phyloP scores from a whole-genome alignment of 805 yeast genomes.

The Myxozyma mucilagina region DNA sequence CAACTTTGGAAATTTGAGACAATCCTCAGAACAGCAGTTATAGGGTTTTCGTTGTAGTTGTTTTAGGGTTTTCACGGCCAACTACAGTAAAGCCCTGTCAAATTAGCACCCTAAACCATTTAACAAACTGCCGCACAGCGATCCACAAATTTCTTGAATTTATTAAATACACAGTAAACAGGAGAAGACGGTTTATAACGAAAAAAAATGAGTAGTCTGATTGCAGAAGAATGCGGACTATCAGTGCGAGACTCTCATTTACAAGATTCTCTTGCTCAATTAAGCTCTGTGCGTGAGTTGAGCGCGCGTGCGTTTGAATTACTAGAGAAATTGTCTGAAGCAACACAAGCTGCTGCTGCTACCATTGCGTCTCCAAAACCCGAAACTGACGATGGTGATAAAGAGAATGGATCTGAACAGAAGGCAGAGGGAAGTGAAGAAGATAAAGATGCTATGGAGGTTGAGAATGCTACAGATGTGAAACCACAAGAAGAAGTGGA shows the following conservation, averaged over 20 bases:
- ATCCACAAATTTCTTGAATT: no score
- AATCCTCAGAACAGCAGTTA: no score
- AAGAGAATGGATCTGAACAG: not conserved
- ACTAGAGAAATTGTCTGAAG: not conserved
- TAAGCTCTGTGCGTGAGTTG: slow-evolving; percentile 12
- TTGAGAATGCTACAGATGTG: not conserved
- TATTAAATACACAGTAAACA: not conserved
- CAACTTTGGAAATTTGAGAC: no score
- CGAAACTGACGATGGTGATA: not conserved
- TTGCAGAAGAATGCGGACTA: not conserved
- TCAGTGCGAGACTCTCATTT: not conserved
- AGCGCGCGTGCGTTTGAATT: slow-evolving; percentile 7
- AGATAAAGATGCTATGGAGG: not conserved
- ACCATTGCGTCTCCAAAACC: slow-evolving; percentile 11
- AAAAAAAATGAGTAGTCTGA: not conserved
- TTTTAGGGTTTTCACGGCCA: no score
- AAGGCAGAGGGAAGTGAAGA: not conserved
- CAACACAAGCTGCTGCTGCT: slow-evolving; percentile 11
- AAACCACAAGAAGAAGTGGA: not conserved
- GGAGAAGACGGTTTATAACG: not conserved
- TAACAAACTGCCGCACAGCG: no score
- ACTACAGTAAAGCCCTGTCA: no score
- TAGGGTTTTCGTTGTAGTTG: no score
- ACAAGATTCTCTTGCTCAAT: not conserved
- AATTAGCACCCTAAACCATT: no score